A percentile compares a stretch with the other conserved stretches of the same genome.
Evolutionary conservation across 176 grass and related monocot species (phyloP).

Genomic region (Rhipidocladum racemiflorum): DNA sequence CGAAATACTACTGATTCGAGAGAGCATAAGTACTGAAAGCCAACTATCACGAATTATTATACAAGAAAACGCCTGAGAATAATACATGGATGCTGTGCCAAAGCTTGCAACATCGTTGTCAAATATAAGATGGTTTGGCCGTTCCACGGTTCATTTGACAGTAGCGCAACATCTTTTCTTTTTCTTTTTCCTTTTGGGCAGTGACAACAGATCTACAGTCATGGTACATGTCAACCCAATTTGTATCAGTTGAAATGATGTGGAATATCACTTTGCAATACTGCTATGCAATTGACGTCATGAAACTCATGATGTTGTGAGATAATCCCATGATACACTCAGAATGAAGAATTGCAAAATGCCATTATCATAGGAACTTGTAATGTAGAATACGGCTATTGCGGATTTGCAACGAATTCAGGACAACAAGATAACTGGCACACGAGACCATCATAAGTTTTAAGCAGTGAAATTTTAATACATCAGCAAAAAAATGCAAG

Average conservation of each 20-base stretch:
- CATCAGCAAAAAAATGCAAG: conserved; percentile 17
- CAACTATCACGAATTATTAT: not conserved
- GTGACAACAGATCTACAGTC: not conserved
- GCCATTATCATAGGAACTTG: not conserved
- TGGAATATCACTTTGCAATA: not conserved
- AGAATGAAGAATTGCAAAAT: not conserved
- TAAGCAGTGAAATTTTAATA: conserved; percentile 8
- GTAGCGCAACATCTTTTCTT: no score
- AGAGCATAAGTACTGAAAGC: not conserved
- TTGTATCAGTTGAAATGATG: not conserved
- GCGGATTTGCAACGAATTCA: not conserved
- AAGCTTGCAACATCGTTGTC: not conserved
- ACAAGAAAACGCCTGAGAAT: not conserved
- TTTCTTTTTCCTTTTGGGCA: no score
- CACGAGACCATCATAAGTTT: not conserved
- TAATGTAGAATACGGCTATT: not conserved
- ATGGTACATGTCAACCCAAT: not conserved
- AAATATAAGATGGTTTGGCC: not conserved
- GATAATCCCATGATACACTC: not conserved
- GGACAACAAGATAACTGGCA: conserved; percentile 8
- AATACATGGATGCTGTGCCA: not conserved
- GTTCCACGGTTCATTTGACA: not conserved
- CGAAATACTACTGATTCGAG: not conserved
- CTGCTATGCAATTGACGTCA: not conserved
- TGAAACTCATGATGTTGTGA: not conserved